These are phyloP conservation scores for Mortierella hygrophila DNA, from an alignment of 192 early-diverging fungal genomes.

Conservation along the genomic window DNA sequence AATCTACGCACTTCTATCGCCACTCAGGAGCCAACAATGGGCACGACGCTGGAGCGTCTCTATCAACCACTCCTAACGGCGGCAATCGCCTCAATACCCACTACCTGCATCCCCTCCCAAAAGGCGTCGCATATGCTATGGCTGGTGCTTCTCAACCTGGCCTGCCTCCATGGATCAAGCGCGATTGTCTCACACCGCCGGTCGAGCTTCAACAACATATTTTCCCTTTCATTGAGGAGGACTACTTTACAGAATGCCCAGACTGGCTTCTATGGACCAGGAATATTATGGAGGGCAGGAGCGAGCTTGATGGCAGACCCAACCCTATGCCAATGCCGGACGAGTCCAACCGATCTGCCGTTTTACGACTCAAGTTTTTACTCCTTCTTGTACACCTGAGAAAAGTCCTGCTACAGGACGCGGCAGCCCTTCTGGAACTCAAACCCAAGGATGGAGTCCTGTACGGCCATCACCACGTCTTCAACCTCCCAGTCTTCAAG, in stretches of 20 bases:
- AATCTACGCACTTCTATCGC: conserved; percentile 5
- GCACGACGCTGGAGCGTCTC: background rate
- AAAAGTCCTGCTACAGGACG: background rate
- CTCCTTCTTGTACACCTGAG: background rate
- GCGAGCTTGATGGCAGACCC: too few species aligned
- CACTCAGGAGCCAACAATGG: conserved; percentile 1
- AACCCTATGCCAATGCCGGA: too few species aligned
- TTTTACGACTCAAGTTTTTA: background rate
- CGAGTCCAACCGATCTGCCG: background rate
- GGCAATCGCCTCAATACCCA: conserved; percentile 2
- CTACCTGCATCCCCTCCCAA: background rate
- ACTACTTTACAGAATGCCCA: too few species aligned
- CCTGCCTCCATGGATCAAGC: conserved; percentile 14
- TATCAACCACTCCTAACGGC: background rate
- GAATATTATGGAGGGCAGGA: too few species aligned
- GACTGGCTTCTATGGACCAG: too few species aligned
- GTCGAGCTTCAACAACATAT: too few species aligned
- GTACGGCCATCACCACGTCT: too few species aligned
- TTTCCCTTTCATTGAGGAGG: too few species aligned
- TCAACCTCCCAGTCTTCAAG: too few species aligned
- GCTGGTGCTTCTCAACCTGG: conserved; percentile 6
- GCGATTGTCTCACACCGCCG: background rate
- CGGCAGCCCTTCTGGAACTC: too few species aligned
- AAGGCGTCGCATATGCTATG: conserved; percentile 3
- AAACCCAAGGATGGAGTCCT: too few species aligned